Conservation (phyloP, 306 rosid species). For the Fagus sylvatica region DNA sequence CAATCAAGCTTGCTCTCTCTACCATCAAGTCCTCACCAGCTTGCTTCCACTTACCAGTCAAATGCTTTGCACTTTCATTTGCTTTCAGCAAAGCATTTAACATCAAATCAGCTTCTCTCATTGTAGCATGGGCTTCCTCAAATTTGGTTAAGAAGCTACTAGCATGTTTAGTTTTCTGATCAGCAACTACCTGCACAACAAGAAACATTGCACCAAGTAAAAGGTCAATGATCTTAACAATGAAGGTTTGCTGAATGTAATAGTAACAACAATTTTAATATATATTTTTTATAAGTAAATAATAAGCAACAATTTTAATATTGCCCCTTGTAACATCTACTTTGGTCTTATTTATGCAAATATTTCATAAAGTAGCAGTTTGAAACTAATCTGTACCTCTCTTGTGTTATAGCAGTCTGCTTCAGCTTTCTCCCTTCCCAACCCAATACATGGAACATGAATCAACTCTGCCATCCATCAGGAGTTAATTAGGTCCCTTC, state of each 20-base stretch:
- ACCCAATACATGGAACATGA: constrained; percentile 34
- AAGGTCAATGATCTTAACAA: constrained; percentile 19
- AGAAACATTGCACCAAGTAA: constrained; percentile 27
- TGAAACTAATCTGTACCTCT: constrained; percentile 43
- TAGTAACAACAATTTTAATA: not conserved
- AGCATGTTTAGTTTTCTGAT: constrained; percentile 32
- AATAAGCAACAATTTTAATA: not conserved
- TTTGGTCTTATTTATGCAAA: not conserved
- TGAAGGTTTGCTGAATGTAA: constrained; percentile 4
- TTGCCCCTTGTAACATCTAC: not conserved
- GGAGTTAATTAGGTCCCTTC: constrained; percentile 26
- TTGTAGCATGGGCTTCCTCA: constrained; percentile 69
- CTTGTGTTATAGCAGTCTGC: constrained; percentile 28
- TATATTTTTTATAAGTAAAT: not conserved
- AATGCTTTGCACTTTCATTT: constrained; percentile 67
- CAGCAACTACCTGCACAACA: constrained; percentile 47
- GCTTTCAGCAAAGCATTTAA: constrained; percentile 79
- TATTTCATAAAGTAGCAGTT: not conserved
- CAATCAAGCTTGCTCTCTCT: constrained; percentile 57
- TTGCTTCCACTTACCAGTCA: constrained; percentile 67
- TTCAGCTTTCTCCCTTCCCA: constrained; percentile 39
- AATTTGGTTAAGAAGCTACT: constrained; percentile 57
- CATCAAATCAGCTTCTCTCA: constrained; percentile 79
- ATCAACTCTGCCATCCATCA: constrained; percentile 54
- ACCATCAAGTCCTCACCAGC: constrained; percentile 55